These are phyloP conservation scores for Monilinia vaccinii-corymbosi DNA, from an alignment of 2,329 filamentous ascomycete genomes.

Conservation along the genomic window DNA sequence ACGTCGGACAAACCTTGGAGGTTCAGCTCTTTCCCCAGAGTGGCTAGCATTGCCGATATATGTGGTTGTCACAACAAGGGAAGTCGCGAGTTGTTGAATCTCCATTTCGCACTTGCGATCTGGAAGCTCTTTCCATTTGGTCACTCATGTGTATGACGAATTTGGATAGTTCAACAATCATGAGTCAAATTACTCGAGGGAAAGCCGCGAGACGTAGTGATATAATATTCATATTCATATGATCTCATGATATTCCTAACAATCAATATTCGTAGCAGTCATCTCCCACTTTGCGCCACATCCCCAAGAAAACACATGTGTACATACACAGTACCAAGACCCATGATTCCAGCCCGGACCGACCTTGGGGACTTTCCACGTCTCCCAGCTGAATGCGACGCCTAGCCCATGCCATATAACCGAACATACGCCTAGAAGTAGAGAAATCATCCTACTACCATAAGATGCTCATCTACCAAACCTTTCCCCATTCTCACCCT, in stretches of 20 bases:
- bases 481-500: too few relatives aligned
- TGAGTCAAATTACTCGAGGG: not conserved
- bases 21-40: not conserved
- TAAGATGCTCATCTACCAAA: not conserved
- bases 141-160: not conserved
- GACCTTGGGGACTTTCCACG: not conserved
- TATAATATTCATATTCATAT: slow-evolving; percentile 21
- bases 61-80: not conserved
- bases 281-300: slow-evolving; percentile 11
- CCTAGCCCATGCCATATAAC: slow-evolving; percentile 20
- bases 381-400: slow-evolving; percentile 16
- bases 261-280: slow-evolving; percentile 11
- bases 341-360: slow-evolving; percentile 10
- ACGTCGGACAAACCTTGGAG: not conserved
- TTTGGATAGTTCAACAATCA: not conserved
- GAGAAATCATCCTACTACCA: not conserved
- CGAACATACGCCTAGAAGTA: slow-evolving; percentile 7
- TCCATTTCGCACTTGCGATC: not conserved
- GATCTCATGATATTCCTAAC: slow-evolving; percentile 11
- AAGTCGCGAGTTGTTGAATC: not conserved
- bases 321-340: slow-evolving; percentile 22
- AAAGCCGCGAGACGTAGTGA: slow-evolving; percentile 2
- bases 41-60: too few relatives aligned
- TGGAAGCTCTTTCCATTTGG: not conserved
- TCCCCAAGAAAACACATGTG: slow-evolving; percentile 20